Evolutionary conservation across 2,329 filamentous ascomycete species (phyloP).

Genomic region (Rhynchosporium agropyri): DNA sequence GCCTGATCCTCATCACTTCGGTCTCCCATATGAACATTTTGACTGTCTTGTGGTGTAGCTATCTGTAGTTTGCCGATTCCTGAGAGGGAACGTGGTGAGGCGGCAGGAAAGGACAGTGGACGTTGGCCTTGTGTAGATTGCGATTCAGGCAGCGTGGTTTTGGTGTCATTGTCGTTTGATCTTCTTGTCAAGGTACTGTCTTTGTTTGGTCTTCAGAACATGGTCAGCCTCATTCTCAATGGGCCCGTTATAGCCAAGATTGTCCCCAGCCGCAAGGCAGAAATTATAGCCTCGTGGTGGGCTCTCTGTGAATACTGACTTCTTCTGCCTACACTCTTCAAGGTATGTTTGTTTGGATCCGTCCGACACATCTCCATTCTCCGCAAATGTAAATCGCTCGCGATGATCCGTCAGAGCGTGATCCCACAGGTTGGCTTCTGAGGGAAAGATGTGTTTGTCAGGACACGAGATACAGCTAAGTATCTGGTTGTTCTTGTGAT

Average conservation of each 20-base stretch:
- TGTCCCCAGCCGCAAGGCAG: not conserved
- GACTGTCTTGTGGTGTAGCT: slow-evolving; percentile 19
- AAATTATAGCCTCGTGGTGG: not conserved
- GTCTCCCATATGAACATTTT: slow-evolving; percentile 34
- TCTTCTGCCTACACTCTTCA: slow-evolving; percentile 25
- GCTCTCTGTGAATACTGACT: slow-evolving; percentile 17
- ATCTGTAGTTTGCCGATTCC: slow-evolving; percentile 33
- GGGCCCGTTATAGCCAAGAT: not conserved
- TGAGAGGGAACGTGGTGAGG: slow-evolving; percentile 26
- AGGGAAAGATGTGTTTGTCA: slow-evolving; percentile 26
- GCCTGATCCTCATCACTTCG: slow-evolving; percentile 26
- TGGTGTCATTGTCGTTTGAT: slow-evolving; percentile 26
- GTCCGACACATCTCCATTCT: slow-evolving; percentile 18
- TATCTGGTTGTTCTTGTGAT: slow-evolving; percentile 28
- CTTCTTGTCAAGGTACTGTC: slow-evolving; percentile 28
- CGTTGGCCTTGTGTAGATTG: slow-evolving; percentile 20
- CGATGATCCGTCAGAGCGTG: slow-evolving; percentile 31
- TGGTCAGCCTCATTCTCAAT: slow-evolving; percentile 25
- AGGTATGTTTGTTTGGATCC: slow-evolving; percentile 26
- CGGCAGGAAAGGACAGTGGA: slow-evolving; percentile 1
- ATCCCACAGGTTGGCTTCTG: slow-evolving; percentile 26
- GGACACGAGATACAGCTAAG: slow-evolving; percentile 33
- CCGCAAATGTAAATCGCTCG: slow-evolving; percentile 22
- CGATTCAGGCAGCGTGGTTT: slow-evolving; percentile 22
- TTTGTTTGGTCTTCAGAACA: slow-evolving; percentile 24